A percentile compares a stretch with the other conserved stretches of the same genome.
Conservation (phyloP, 2,329 filamentous ascomycete species). For the Diplodia sapinea region DNA sequence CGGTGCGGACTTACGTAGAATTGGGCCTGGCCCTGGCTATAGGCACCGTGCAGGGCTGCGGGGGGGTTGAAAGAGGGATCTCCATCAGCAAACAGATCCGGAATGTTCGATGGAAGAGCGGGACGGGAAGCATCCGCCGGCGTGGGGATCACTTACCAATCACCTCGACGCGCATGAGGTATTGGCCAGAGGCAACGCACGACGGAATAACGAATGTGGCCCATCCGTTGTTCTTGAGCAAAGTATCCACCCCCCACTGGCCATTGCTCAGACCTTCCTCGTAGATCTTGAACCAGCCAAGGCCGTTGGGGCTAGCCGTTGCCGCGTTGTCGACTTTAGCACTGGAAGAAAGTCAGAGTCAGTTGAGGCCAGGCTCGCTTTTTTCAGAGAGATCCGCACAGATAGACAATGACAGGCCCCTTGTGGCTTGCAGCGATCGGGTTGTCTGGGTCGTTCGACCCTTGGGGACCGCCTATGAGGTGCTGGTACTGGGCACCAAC, state of each 20-base stretch:
- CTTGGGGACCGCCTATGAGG: conserved; percentile 59
- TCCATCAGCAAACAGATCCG: conserved; percentile 17
- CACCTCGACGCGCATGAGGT: conserved; percentile 36
- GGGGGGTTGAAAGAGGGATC: conserved; percentile 11
- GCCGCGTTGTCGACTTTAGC: conserved; percentile 51
- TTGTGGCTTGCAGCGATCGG: conserved; percentile 58
- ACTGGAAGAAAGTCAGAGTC: conserved; percentile 9
- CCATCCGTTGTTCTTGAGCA: conserved; percentile 55
- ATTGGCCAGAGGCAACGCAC: conserved; percentile 46
- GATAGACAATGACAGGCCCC: conserved; percentile 49
- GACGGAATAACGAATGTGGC: conserved; percentile 48
- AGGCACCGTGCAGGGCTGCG: conserved; percentile 34
- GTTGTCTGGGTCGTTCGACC: conserved; percentile 55
- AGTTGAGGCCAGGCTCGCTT: not conserved
- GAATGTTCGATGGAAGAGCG: conserved; percentile 18
- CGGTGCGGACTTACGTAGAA: conserved; percentile 26
- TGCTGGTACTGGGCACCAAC: conserved; percentile 61
- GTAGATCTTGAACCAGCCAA: conserved; percentile 52
- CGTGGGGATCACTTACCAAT: conserved; percentile 28
- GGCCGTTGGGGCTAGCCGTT: conserved; percentile 44
- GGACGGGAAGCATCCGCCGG: conserved; percentile 8
- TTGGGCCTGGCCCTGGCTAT: conserved; percentile 25
- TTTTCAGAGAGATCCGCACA: conserved; percentile 34
- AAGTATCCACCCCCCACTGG: conserved; percentile 58
- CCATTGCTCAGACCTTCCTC: conserved; percentile 49